These are phyloP conservation scores for Strobilomyces confusus DNA, from an alignment of 768 basidiomycete genomes.

Conservation along the genomic window DNA sequence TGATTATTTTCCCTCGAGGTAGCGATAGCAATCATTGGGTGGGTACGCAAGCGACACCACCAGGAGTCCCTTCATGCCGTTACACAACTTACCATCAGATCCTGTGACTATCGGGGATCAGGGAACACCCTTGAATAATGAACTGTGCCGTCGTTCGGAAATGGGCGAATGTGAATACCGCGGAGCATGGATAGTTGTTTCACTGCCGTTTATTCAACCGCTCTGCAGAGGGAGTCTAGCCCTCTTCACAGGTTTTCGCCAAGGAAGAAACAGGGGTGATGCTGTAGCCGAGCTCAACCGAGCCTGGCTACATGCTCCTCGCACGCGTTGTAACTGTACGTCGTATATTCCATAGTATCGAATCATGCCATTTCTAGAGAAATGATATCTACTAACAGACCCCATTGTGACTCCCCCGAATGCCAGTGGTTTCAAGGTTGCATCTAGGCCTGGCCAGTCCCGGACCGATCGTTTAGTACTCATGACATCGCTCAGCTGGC, in stretches of 20 bases:
- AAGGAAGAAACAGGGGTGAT: not conserved
- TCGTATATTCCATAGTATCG: not conserved
- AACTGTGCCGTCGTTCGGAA: not conserved
- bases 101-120: constrained; percentile 14
- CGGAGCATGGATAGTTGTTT: constrained; percentile 8
- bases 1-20: constrained; percentile 5
- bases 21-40: no score
- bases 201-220: not conserved
- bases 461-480: no score
- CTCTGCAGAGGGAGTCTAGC: not conserved
- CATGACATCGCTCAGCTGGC: no score
- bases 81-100: not conserved
- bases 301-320: not conserved
- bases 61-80: not conserved
- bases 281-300: not conserved
- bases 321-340: not conserved
- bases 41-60: no score
- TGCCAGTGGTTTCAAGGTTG: no score
- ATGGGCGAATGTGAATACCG: constrained; percentile 9
- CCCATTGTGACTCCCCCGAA: no score
- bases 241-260: not conserved
- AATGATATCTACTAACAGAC: no score
- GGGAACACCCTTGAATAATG: constrained; percentile 10
- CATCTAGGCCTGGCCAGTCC: no score
- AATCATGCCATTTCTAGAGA: no score